Evolutionary conservation across 1,139 yeast genomes (phyloP), one percentile per base, ranked within the genome.

Genomic region (Yamadazyma mexicana): DNA sequence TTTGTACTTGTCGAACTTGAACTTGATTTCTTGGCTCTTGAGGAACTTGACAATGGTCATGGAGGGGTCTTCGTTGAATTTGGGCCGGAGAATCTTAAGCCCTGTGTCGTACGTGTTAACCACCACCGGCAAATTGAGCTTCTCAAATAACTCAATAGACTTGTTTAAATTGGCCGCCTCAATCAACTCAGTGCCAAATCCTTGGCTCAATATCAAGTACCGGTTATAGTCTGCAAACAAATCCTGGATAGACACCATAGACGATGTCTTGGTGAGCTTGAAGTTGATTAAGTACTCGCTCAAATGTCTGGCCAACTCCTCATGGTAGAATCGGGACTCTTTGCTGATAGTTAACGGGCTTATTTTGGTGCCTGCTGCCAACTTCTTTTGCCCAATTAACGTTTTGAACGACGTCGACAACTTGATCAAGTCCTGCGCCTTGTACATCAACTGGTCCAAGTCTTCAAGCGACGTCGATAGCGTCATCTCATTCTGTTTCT

Each of bases 381-480:
- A 4, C 15, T 3, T 6, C 20, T 17, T 29, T 7, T 17, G 5
- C 4, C 15, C 14, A 6, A 64, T 46, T 9, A 66, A 45, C 11
- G 62, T 46, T 50, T 75, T 68, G 58, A 79, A 73, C 33, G 77
- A 62, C 36, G 72, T 67, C 18, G 83, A 59, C 24, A 89, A 61
- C 33, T 71, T 67, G 32, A 83, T 77, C 36, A 91, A 74, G 41
- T 89, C 95, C 50, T 80, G 80, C 1, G 91, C 95, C 46, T 86
- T 77, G 18, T 80, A 73, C 83, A 88, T 83, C 37, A 91, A 66
- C 33, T 84, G 83, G 46, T 84, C 84, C 34, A 91, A 62, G 58
- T 88, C 96, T 40, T 83, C 85, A 31, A 91, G 63, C 0, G 96
- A 89, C 25, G 77, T 74, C 27, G 79, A 76, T 39, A 89, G 66